Conservation (phyloP, 2,329 filamentous ascomycete genomes). For the Macrophomina tecta region DNA sequence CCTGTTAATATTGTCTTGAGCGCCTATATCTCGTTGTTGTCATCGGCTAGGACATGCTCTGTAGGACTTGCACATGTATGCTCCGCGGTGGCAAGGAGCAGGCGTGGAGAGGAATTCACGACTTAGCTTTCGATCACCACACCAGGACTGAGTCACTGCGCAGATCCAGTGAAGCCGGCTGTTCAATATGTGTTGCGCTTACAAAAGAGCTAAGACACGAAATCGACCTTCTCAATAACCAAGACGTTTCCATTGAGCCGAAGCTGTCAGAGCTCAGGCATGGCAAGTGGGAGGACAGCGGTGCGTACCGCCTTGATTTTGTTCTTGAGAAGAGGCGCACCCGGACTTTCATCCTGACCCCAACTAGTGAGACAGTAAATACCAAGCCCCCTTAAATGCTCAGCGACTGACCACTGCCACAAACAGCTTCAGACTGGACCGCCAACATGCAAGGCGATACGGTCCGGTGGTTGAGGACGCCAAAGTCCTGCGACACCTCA, state of each 20-base stretch:
- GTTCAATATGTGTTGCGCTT: conserved; percentile 29
- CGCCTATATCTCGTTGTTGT: no score
- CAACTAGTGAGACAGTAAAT: background rate
- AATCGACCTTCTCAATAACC: conserved; percentile 5
- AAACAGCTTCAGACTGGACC: background rate
- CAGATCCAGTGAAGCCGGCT: conserved; percentile 24
- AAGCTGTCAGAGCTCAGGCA: conserved; percentile 4
- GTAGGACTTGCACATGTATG: conserved; percentile 28
- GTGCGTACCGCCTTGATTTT: conserved; percentile 28
- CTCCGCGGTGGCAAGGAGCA: conserved; percentile 26
- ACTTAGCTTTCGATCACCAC: conserved; percentile 31
- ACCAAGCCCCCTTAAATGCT: no score
- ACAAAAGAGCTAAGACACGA: conserved; percentile 18
- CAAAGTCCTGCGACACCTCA: conserved; percentile 15
- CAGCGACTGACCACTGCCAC: background rate
- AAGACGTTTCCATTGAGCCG: conserved; percentile 8
- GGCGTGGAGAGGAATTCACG: conserved; percentile 29
- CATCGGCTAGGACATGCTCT: conserved; percentile 19
- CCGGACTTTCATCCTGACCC: background rate
- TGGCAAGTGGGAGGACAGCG: background rate
- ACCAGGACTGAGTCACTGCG: conserved; percentile 5
- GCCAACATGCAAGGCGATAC: background rate
- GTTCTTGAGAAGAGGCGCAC: conserved; percentile 4
- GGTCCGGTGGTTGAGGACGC: background rate
- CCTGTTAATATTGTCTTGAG: no score